Percentiles rank a stretch among this genome's conserved stretches.
phyloP scores from a whole-genome alignment of 352 stramenopile genomes.

The Globisporangium mamillatum region DNA sequence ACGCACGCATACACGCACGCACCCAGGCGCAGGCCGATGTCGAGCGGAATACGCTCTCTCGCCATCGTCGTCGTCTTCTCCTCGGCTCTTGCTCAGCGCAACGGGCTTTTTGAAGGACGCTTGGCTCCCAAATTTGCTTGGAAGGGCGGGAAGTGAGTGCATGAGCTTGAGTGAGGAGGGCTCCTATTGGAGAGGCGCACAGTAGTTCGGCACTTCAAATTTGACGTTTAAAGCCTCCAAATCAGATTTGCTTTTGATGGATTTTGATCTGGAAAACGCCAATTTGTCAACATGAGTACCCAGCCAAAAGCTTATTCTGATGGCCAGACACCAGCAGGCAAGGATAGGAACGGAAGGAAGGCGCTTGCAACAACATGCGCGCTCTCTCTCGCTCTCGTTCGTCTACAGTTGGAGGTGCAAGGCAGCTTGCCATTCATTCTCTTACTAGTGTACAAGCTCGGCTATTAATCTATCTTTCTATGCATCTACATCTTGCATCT shows the following conservation, averaged over 20 bases:
- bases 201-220: too few species aligned
- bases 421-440: background rate
- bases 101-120: slow-evolving; percentile 1
- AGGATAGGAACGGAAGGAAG: background rate
- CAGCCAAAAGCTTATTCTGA: too few species aligned
- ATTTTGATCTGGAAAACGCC: too few species aligned
- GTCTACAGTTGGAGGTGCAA: background rate
- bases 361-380: background rate
- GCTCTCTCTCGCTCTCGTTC: background rate
- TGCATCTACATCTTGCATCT: background rate
- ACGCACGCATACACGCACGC: slow-evolving; percentile 16
- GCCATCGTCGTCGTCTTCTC: slow-evolving; percentile 16
- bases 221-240: too few species aligned
- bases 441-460: background rate
- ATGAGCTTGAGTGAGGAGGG: too few species aligned
- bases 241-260: too few species aligned
- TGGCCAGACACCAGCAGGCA: background rate
- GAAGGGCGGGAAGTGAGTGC: background rate
- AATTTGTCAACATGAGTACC: too few species aligned
- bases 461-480: background rate
- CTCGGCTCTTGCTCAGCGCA: background rate
- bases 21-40: slow-evolving; percentile 71
- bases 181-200: too few species aligned
- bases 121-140: background rate
- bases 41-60: slow-evolving; percentile 45